Evolutionary conservation across 2,329 filamentous ascomycete species (phyloP), one percentile per base, ranked within the genome.

Genomic region (Aspergillus alliaceus): DNA sequence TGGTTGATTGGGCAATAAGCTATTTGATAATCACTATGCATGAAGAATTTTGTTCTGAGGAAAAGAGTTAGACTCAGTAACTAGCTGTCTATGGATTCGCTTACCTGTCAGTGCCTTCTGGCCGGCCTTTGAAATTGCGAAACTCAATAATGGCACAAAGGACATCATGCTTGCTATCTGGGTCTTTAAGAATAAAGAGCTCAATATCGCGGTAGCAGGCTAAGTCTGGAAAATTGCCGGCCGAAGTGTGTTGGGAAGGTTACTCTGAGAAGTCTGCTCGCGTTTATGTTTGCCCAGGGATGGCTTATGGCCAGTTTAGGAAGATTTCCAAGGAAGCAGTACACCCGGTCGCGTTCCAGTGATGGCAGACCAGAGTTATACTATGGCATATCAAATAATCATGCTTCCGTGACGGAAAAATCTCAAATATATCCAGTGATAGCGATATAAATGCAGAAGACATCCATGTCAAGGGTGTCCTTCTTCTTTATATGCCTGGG

Each of bases 31-130:
- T 68, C 57, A n/a, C 65, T 27, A 29, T 70, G 35, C 47, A 70
- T 67, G 20, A 69, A 71, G 42, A 69, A 69, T 57, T 69, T 69
- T 6, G 64, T 69, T 62, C 64, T 67, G 42, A 22, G 6, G 53
- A 35, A 3, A 51, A 60, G 3, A 31, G 39, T 62, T 3, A 66
- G 59, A 52, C 22, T 6, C 32, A 56, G 32, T 31, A 50, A 8
- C 12, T 46, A 27, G 24, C 4, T n/a, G 24, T 46, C 2, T 25
- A 15, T 59, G 27, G 11, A 34, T 44, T 39, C 11, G 3, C 64
- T 67, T 70, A 70, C 61, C 66, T 18, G 63, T 71, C 51, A 56
- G 65, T 48, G 6, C 62, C 65, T 63, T 71, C 63, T 24, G 50
- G 64, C 18, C 53, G 58, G 59, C 62, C 67, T 64, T 67, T 69